Percentiles rank a stretch among this genome's conserved stretches.
phyloP scores from a whole-genome alignment of 805 yeast genomes.

The Metschnikowia similis region DNA sequence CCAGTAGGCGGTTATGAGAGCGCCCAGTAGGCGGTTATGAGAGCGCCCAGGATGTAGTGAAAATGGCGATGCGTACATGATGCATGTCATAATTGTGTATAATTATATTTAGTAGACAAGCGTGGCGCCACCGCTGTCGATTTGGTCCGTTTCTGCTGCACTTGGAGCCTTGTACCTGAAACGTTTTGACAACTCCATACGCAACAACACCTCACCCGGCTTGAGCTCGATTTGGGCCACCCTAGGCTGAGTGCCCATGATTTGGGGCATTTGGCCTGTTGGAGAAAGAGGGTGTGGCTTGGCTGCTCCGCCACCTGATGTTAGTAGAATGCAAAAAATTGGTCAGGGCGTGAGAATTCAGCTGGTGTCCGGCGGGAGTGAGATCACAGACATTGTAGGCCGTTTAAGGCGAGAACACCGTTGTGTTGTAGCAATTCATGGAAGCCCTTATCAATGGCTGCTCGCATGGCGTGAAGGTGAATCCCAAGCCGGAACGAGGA shows the following conservation, averaged over 20 bases:
- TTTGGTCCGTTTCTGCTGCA: slow-evolving; percentile 68
- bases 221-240: slow-evolving; percentile 34
- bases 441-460: too few relatives aligned
- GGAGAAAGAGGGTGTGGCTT: slow-evolving; percentile 39
- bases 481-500: too few relatives aligned
- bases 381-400: too few relatives aligned
- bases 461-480: too few relatives aligned
- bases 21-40: too few relatives aligned
- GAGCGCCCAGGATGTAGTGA: too few relatives aligned
- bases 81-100: neutral
- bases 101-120: slow-evolving; percentile 25
- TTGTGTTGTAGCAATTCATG: too few relatives aligned
- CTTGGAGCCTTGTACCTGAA: slow-evolving; percentile 65
- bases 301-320: slow-evolving; percentile 11
- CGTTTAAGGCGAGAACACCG: too few relatives aligned
- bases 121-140: slow-evolving; percentile 82
- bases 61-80: neutral
- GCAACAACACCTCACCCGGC: slow-evolving; percentile 45
- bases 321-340: slow-evolving; percentile 5
- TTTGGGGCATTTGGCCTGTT: slow-evolving; percentile 39
- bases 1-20: too few relatives aligned
- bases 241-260: slow-evolving; percentile 5
- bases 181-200: slow-evolving; percentile 66
- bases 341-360: neutral
- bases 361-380: too few relatives aligned